A percentile compares a stretch with the other conserved stretches of the same genome.
phyloP scores from a whole-genome alignment of 2,329 filamentous ascomycete genomes.

The Sporothrix schenckii region DNA sequence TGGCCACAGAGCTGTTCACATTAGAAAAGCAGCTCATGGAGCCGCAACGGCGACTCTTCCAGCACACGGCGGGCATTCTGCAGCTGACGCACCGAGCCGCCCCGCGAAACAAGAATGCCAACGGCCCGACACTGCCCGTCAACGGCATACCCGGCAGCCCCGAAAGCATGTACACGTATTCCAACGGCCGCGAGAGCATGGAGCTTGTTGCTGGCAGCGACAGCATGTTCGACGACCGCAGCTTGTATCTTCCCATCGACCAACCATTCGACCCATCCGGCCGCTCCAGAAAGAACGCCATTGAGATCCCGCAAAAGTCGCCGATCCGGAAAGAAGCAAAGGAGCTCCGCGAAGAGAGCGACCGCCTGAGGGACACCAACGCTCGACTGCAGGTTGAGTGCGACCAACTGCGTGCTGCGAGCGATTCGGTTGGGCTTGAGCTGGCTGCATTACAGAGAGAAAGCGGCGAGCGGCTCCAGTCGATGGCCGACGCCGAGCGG shows the following conservation, averaged over 20 bases:
- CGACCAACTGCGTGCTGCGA: conserved; percentile 41
- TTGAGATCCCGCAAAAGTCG: conserved; percentile 63
- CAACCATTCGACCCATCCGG: conserved; percentile 56
- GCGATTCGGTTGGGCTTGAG: conserved; percentile 44
- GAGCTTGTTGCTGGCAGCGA: conserved; percentile 56
- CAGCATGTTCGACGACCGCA: conserved; percentile 74
- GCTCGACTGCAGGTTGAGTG: conserved; percentile 41
- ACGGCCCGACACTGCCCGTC: conserved; percentile 46
- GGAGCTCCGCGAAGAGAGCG: conserved; percentile 53
- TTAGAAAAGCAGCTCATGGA: conserved; percentile 77
- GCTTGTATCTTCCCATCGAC: conserved; percentile 71
- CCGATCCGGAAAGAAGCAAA: conserved; percentile 58
- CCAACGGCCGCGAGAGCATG: conserved; percentile 62
- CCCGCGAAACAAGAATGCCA: conserved; percentile 44
- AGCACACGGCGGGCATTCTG: conserved; percentile 90
- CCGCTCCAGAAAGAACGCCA: conserved; percentile 44
- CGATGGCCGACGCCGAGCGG: conserved; percentile 64
- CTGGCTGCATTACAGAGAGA: conserved; percentile 45
- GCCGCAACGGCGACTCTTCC: conserved; percentile 73
- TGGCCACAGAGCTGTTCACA: conserved; percentile 77
- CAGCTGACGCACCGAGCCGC: conserved; percentile 83
- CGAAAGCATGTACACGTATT: conserved; percentile 73
- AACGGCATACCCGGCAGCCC: conserved; percentile 72
- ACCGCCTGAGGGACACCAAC: conserved; percentile 33
- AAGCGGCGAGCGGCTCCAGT: conserved; percentile 48